Evolutionary conservation across 768 basidiomycete species (phyloP).

Genomic region (Multifurca ochricompacta): DNA sequence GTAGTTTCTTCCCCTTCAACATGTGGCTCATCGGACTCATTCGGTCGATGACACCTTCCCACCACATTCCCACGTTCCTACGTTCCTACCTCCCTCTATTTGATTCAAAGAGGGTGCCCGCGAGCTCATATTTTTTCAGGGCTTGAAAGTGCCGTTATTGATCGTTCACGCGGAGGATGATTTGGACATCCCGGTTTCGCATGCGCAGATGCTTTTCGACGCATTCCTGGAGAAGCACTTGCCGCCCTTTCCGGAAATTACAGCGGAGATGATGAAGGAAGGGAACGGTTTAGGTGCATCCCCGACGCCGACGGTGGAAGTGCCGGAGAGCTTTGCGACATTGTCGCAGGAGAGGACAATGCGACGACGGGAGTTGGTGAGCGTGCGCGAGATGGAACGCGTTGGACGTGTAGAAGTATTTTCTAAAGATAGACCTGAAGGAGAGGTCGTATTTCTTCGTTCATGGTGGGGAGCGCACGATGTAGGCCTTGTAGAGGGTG

Average conservation of each 20-base stretch:
- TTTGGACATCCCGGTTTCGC: conserved; percentile 60
- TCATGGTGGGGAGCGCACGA: conserved; percentile 53
- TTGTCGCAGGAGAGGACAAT: conserved; percentile 35
- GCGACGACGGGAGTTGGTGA: conserved; percentile 39
- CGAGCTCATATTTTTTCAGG: conserved; percentile 31
- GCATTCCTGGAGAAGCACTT: conserved; percentile 56
- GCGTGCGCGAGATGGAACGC: conserved; percentile 35
- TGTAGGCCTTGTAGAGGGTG: conserved; percentile 54
- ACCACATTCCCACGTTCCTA: no score
- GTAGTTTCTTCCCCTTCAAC: background rate
- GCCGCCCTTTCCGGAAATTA: conserved; percentile 33
- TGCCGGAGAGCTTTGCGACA: conserved; percentile 33
- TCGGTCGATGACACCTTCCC: conserved; percentile 8
- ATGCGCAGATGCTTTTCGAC: conserved; percentile 62
- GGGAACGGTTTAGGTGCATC: no score
- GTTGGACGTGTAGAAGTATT: conserved; percentile 53
- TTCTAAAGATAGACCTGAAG: conserved; percentile 27
- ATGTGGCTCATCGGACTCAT: background rate
- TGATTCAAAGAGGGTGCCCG: background rate
- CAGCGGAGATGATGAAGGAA: conserved; percentile 24
- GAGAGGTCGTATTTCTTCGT: conserved; percentile 50
- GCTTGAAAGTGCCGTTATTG: conserved; percentile 58
- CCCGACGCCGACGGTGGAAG: conserved; percentile 31
- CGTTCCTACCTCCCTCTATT: no score
- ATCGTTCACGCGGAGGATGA: conserved; percentile 74